phyloP scores from a whole-genome alignment of 2,329 filamentous ascomycete species.

The Dactylellina drechsleri region DNA sequence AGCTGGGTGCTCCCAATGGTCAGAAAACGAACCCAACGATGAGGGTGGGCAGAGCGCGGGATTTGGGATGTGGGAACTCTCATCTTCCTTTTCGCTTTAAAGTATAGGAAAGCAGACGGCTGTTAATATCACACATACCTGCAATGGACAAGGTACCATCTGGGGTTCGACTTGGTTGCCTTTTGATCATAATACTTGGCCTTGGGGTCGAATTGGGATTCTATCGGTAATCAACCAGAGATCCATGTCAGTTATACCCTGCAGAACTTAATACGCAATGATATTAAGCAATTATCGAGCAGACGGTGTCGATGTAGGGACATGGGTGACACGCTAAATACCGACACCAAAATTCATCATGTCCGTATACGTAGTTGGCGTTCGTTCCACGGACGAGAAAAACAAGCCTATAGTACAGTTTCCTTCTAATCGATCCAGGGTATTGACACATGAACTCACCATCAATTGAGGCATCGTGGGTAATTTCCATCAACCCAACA shows the following conservation, averaged over 20 bases:
- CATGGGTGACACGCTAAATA: conserved; percentile 3
- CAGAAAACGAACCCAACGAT: conserved; percentile 14
- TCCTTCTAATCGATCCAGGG: not conserved
- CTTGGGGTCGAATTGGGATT: conserved; percentile 75
- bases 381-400: conserved; percentile 42
- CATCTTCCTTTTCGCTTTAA: not conserved
- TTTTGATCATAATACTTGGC: conserved; percentile 86
- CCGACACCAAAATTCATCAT: conserved; percentile 10
- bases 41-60: conserved; percentile 28
- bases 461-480: conserved; percentile 83
- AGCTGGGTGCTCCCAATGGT: conserved; percentile 14
- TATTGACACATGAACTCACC: conserved; percentile 64
- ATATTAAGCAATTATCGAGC: conserved; percentile 37
- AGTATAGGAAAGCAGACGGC: conserved; percentile 8
- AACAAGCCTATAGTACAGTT: conserved; percentile 56
- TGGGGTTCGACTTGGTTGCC: conserved; percentile 74
- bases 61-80: conserved; percentile 29
- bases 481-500: conserved; percentile 87
- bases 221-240: conserved; percentile 61
- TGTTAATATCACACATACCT: conserved; percentile 41
- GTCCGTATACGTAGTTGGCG: not conserved
- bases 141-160: conserved; percentile 84
- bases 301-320: conserved; percentile 3
- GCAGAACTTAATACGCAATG: conserved; percentile 21
- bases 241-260: conserved; percentile 38